These are phyloP conservation scores for Fusarium udum DNA, from an alignment of 2,329 filamentous ascomycete species.

Conservation along the genomic window DNA sequence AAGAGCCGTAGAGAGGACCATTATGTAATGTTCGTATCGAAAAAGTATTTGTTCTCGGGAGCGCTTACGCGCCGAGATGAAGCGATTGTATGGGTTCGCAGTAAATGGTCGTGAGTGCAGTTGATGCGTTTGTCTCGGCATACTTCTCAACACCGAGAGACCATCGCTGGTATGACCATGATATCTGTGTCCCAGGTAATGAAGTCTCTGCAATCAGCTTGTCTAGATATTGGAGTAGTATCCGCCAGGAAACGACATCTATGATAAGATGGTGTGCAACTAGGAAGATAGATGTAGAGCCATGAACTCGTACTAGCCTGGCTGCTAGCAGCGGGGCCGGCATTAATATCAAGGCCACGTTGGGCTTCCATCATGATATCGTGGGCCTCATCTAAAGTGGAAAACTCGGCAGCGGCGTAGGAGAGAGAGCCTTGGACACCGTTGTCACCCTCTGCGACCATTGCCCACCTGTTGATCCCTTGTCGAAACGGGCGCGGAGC, in stretches of 20 bases:
- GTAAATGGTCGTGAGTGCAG: background rate
- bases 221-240: conserved; percentile 11
- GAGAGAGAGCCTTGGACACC: background rate
- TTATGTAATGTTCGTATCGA: no score
- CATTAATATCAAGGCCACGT: conserved; percentile 1
- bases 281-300: background rate
- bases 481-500: background rate
- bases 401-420: background rate
- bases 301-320: background rate
- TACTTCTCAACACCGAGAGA: background rate
- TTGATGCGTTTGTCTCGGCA: background rate
- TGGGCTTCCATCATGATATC: background rate
- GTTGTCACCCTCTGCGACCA: background rate
- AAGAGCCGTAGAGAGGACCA: no score
- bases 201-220: background rate
- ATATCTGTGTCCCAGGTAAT: background rate
- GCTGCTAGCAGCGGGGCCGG: conserved; percentile 12
- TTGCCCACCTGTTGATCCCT: background rate
- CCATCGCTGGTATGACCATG: background rate
- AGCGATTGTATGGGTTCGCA: no score
- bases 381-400: background rate
- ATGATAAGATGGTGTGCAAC: conserved; percentile 21
- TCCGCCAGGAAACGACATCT: conserved; percentile 23
- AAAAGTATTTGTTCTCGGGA: no score
- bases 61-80: no score